These are phyloP conservation scores for Fusarium newnesense DNA, from an alignment of 2,329 filamentous ascomycete genomes.

Conservation along the genomic window DNA sequence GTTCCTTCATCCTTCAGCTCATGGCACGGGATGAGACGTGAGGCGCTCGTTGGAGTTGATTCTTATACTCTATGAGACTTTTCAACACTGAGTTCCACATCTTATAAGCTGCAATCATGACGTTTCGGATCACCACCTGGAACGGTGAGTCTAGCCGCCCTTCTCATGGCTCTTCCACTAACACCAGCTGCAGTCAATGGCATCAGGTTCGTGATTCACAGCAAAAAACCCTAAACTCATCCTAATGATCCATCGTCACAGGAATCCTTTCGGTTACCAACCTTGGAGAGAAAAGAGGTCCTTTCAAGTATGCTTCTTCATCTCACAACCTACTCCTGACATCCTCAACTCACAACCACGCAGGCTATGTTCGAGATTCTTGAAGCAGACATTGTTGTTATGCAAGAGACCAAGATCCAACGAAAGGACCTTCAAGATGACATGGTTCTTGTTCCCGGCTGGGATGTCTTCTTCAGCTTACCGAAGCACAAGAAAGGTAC, in stretches of 20 bases:
- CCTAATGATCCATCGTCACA: conserved; percentile 45
- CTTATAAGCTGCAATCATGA: conserved; percentile 61
- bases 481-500: conserved; percentile 92
- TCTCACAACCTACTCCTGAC: not conserved
- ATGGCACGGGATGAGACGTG: conserved; percentile 21
- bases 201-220: conserved; percentile 68
- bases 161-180: not conserved
- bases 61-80: not conserved
- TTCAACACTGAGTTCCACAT: not conserved
- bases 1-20: not conserved
- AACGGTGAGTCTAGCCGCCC: conserved; percentile 68
- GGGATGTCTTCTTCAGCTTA: conserved; percentile 96
- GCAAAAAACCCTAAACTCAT: not conserved
- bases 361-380: conserved; percentile 94
- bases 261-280: conserved; percentile 85
- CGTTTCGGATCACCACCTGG: conserved; percentile 85
- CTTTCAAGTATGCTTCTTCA: conserved; percentile 64
- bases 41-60: not conserved
- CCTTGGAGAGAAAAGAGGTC: conserved; percentile 80
- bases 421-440: conserved; percentile 91
- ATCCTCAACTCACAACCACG: not conserved
- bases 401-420: conserved; percentile 98
- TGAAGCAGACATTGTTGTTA: conserved; percentile 90
- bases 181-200: conserved; percentile 71
- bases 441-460: conserved; percentile 93